Percentiles rank a stretch among this genome's conserved stretches.
Conservation (phyloP, 345 rosid species). For the Ceriops zippeliana region DNA sequence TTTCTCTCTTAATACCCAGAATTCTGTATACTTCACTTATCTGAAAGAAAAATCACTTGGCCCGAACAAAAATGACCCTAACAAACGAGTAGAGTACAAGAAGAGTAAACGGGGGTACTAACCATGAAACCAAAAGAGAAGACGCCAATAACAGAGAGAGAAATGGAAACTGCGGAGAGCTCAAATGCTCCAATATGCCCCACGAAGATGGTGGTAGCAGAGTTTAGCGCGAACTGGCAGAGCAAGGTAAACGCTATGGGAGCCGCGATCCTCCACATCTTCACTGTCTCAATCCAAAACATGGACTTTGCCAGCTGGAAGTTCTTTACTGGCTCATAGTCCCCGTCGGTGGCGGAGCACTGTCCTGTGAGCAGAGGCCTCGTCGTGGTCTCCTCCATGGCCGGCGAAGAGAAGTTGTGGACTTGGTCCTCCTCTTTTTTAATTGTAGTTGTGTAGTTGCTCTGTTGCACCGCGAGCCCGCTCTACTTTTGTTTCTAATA, state of each 20-base stretch:
- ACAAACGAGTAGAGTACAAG: no score
- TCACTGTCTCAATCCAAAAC: constrained; percentile 45
- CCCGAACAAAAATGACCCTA: no score
- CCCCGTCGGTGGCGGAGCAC: constrained; percentile 32
- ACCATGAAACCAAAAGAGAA: constrained; percentile 82
- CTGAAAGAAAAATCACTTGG: no score
- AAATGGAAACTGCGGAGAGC: constrained; percentile 65
- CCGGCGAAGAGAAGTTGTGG: not conserved
- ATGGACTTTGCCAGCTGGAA: constrained; percentile 39
- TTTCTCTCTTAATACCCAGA: no score
- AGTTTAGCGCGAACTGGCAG: constrained; percentile 51
- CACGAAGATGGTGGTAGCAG: constrained; percentile 52
- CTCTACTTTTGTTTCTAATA: no score
- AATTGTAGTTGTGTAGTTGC: no score
- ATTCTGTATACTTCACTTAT: no score
- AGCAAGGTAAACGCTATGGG: constrained; percentile 50
- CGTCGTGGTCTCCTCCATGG: not conserved
- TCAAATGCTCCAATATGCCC: constrained; percentile 66
- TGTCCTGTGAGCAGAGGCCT: not conserved
- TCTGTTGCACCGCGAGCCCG: no score
- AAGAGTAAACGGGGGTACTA: not conserved
- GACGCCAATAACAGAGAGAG: constrained; percentile 63
- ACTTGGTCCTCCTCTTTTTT: no score
- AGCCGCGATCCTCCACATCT: constrained; percentile 60
- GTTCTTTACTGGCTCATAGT: constrained; percentile 44